These are phyloP conservation scores for Pythium biforme DNA, from an alignment of 352 stramenopile species.

Conservation along the genomic window DNA sequence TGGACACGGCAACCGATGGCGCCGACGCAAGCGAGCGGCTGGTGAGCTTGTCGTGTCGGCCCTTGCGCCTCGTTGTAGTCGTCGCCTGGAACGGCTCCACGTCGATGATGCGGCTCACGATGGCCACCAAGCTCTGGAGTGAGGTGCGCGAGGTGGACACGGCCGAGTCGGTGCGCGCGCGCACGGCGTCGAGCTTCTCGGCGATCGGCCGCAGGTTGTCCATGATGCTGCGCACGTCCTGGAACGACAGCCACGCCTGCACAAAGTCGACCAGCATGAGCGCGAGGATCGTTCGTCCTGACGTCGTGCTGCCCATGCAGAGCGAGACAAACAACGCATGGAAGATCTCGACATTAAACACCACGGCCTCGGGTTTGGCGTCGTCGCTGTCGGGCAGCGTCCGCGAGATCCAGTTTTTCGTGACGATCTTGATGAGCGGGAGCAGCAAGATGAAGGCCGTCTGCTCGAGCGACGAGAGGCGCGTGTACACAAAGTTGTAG, in stretches of 20 bases:
- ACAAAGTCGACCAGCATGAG: constrained; percentile 21
- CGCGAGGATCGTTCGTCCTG: constrained; percentile 3
- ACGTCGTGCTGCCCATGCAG: constrained; percentile 18
- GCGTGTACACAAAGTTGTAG: constrained; percentile 21
- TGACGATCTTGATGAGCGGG: constrained; percentile 38
- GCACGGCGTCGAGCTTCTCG: neutral
- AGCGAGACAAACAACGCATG: constrained; percentile 27
- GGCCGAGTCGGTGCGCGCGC: neutral
- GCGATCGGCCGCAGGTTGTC: neutral
- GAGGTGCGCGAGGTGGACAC: neutral
- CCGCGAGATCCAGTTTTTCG: constrained; percentile 41
- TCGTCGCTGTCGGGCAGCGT: constrained; percentile 25
- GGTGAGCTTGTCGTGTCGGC: neutral
- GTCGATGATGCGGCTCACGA: neutral
- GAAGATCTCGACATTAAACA: constrained; percentile 31
- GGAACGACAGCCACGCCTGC: constrained; percentile 11
- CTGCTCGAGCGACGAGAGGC: constrained; percentile 11
- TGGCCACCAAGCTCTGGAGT: neutral
- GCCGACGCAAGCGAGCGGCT: neutral
- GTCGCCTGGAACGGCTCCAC: constrained; percentile 8
- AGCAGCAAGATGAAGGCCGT: constrained; percentile 29
- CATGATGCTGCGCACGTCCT: neutral
- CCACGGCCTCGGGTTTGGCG: constrained; percentile 29
- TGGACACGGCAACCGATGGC: neutral
- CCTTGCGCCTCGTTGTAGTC: neutral